Percentiles rank a stretch among this genome's conserved stretches.
These are phyloP conservation scores for Penicillium mononematosum DNA, from an alignment of 495 filamentous ascomycete species.

Conservation along the genomic window DNA sequence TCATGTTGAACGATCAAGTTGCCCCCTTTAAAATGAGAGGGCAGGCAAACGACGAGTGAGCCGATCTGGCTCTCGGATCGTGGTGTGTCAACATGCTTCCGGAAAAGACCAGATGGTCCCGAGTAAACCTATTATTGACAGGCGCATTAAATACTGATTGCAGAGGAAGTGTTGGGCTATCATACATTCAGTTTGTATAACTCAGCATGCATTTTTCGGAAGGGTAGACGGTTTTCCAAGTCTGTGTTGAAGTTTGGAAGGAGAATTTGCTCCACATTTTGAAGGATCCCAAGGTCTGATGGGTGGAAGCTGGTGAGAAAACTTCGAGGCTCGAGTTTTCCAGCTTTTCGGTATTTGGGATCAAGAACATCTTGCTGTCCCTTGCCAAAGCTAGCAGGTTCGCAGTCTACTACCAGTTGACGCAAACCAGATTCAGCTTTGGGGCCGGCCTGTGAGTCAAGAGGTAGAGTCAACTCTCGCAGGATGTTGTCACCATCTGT, in stretches of 20 bases:
- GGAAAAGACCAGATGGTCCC: conserved; percentile 52
- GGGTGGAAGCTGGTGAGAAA: conserved; percentile 54
- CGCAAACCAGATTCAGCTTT: background rate
- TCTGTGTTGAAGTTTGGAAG: conserved; percentile 36
- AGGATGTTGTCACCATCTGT: background rate
- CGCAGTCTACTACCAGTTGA: conserved; percentile 35
- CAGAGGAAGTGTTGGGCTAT: background rate
- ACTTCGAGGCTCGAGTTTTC: conserved; percentile 42
- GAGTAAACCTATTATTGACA: conserved; percentile 41
- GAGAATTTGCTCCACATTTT: conserved; percentile 47
- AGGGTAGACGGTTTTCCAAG: conserved; percentile 8
- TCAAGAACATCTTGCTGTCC: conserved; percentile 47
- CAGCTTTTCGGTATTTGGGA: conserved; percentile 50
- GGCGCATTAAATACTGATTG: background rate
- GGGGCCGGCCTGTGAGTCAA: background rate
- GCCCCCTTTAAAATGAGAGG: conserved; percentile 43
- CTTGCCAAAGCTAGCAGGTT: conserved; percentile 49
- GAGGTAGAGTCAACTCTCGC: conserved; percentile 12
- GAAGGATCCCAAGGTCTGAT: conserved; percentile 51
- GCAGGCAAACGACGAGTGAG: conserved; percentile 55
- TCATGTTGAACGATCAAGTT: conserved; percentile 24
- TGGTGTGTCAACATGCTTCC: conserved; percentile 56
- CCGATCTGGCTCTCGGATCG: conserved; percentile 49
- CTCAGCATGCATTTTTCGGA: conserved; percentile 39
- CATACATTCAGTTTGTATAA: conserved; percentile 58